Evolutionary conservation across 805 yeast species (phyloP), one percentile per base, ranked within the genome.

Genomic region (Hanseniaspora pseudoguilliermondii): DNA sequence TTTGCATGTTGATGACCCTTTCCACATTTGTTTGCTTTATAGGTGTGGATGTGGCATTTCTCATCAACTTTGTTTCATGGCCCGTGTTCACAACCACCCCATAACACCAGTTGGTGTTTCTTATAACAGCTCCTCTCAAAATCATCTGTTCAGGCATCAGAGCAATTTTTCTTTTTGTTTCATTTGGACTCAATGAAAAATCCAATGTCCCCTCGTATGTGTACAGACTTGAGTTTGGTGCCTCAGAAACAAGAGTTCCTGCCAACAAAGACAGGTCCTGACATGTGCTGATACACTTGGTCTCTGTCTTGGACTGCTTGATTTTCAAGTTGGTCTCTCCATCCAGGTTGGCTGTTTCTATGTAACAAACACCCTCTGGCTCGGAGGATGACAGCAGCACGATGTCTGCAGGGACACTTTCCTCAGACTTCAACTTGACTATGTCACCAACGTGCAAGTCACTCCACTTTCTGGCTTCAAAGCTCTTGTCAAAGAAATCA

Each of bases 11-110:
- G 63, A 93, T 91, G 70, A 90, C 85, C 67, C 95, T 80, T 73
- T 93, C 99, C 15, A 95, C 97, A 27, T 95, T 95, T 0, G 99
- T 93, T 64, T 95, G 79, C 67, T 93, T 93, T 64, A 93, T 95
- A 11, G 99, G 99, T 2, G 99, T 83, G 1, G 98, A 97, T 2
- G 97, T 90, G 20, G 99, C 98, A 71, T 93, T 93, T 66, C 98
- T 81, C 97, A 93, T 91, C 61, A 93, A 75, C 65, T 93, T 93
- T 0, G 99, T 93, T 71, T 93, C 98, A 67, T 95, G 99, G 21
- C 99, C 99, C 0, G 99, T 93, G 67, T 91, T 93, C 0, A 93
- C 80, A 1, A 87, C 97, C 52, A 88, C 75, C 23, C 98, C 99
- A 63, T 86, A 86, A 44, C 93, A 81, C 97, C 96, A 93, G 44